phyloP scores from a whole-genome alignment of 306 rosid genomes.

The Citrullus colocynthis region DNA sequence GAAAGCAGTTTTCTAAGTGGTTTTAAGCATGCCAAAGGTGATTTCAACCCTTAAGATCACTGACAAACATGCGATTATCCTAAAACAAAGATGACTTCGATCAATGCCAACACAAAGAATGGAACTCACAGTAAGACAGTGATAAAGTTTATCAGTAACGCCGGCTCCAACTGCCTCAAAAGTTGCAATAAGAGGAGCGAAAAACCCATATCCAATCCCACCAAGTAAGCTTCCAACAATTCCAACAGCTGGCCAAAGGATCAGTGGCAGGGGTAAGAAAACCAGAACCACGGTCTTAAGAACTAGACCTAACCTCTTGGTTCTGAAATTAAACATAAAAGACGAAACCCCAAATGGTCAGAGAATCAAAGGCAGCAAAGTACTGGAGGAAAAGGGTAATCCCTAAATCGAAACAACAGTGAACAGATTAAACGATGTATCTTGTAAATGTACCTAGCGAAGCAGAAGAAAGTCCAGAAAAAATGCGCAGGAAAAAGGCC shows the following conservation, averaged over 20 bases:
- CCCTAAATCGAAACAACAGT: neutral
- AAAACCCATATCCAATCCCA: slow-evolving; percentile 71
- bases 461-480: slow-evolving; percentile 57
- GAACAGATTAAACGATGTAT: neutral
- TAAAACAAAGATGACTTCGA: neutral
- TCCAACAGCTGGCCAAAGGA: slow-evolving; percentile 49
- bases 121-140: slow-evolving; percentile 48
- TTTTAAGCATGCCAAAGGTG: neutral
- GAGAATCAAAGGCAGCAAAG: neutral
- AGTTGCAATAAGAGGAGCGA: slow-evolving; percentile 63
- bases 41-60: neutral
- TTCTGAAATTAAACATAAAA: slow-evolving; percentile 30
- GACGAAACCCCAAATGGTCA: neutral
- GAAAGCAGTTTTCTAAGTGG: too few species aligned
- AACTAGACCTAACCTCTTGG: slow-evolving; percentile 52
- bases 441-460: slow-evolving; percentile 27
- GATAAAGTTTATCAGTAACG: slow-evolving; percentile 33
- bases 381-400: neutral
- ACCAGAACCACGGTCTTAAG: slow-evolving; percentile 41
- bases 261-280: slow-evolving; percentile 47
- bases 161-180: slow-evolving; percentile 56
- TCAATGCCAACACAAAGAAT: neutral
- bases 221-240: slow-evolving; percentile 52
- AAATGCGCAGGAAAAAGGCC: slow-evolving; percentile 74
- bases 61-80: neutral